Percentiles rank a stretch among this genome's conserved stretches.
Evolutionary conservation across 1,284 basidiomycete species (phyloP).

Genomic region (Kalmanozyma brasiliensis): DNA sequence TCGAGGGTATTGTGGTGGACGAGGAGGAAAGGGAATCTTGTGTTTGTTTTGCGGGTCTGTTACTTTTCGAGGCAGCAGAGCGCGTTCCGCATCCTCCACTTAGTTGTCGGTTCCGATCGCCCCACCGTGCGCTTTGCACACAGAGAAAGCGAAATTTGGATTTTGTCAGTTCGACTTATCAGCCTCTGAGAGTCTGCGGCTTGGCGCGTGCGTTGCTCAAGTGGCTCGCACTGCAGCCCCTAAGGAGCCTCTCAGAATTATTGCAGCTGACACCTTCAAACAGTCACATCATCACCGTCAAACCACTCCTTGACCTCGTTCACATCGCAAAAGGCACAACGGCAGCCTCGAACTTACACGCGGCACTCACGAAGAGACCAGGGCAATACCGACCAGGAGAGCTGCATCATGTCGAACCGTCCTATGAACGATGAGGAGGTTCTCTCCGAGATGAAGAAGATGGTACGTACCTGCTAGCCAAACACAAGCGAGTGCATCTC

Average conservation of each 20-base stretch:
- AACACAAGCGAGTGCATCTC: neutral
- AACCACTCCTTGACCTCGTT: too few relatives aligned
- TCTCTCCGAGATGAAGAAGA: slow-evolving; percentile 97
- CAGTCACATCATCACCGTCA: neutral
- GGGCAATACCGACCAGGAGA: neutral
- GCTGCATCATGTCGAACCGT: slow-evolving; percentile 64
- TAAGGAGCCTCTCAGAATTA: slow-evolving; percentile 6
- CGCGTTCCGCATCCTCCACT: slow-evolving; percentile 24
- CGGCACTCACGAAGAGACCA: neutral
- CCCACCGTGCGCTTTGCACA: slow-evolving; percentile 5
- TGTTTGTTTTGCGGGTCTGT: slow-evolving; percentile 5
- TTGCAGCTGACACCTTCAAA: neutral
- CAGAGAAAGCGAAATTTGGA: neutral
- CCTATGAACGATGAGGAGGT: slow-evolving; percentile 96
- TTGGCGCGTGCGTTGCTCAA: slow-evolving; percentile 33
- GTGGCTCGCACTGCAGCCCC: slow-evolving; percentile 4
- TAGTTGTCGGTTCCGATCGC: slow-evolving; percentile 29
- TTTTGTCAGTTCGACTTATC: too few relatives aligned
- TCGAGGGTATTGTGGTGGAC: neutral
- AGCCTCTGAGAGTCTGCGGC: slow-evolving; percentile 5
- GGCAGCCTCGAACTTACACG: neutral
- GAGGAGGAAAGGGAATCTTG: neutral
- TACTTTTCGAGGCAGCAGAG: slow-evolving; percentile 13
- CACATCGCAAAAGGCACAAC: neutral
- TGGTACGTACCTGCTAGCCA: slow-evolving; percentile 72